These are phyloP conservation scores for Diplodia corticola DNA, from an alignment of 2,329 filamentous ascomycete species.

Conservation along the genomic window DNA sequence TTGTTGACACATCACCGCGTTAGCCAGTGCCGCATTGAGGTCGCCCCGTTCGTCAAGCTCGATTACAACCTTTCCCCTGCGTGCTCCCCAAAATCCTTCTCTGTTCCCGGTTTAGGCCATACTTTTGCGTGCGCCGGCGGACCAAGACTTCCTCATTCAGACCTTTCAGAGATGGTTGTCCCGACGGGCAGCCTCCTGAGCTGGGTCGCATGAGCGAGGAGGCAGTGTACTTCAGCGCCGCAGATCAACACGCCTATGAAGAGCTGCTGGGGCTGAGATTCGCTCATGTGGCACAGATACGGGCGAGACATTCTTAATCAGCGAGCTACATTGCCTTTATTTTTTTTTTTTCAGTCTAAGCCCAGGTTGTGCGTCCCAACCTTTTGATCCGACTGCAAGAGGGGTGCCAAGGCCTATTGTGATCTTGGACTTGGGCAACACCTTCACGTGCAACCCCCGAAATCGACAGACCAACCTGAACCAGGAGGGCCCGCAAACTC, in stretches of 20 bases:
- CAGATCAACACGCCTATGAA: slow-evolving; percentile 52
- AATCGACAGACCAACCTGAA: neutral
- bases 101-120: neutral
- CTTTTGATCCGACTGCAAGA: neutral
- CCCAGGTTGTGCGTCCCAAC: neutral
- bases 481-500: too few species aligned
- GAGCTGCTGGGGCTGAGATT: slow-evolving; percentile 62
- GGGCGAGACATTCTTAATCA: slow-evolving; percentile 54
- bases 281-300: slow-evolving; percentile 67
- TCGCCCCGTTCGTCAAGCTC: neutral
- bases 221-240: slow-evolving; percentile 38
- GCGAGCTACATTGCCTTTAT: neutral
- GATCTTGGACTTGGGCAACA: neutral
- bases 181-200: neutral
- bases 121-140: slow-evolving; percentile 32
- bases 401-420: neutral
- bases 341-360: neutral
- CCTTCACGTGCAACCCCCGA: too few species aligned
- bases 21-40: neutral
- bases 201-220: slow-evolving; percentile 44
- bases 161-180: slow-evolving; percentile 27
- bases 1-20: neutral
- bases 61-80: neutral
- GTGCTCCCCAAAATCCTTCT: neutral
- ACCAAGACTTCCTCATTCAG: slow-evolving; percentile 47